These are phyloP conservation scores for Diaporthe citri DNA, from an alignment of 2,329 filamentous ascomycete species.

Conservation along the genomic window DNA sequence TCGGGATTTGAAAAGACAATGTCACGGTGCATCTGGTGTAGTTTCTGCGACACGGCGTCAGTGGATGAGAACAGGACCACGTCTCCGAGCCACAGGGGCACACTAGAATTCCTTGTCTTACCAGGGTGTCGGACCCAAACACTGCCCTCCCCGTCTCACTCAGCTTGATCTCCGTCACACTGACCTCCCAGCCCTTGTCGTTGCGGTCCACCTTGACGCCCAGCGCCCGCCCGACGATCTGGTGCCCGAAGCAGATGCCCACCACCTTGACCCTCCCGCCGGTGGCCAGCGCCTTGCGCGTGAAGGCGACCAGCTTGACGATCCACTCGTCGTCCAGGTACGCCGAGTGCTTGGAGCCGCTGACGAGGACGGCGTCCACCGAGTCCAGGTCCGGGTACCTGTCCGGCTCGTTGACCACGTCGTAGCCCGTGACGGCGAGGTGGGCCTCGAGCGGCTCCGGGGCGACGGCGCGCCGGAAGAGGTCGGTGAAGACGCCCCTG, in stretches of 20 bases:
- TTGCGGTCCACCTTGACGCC: conserved; percentile 76
- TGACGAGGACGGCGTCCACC: conserved; percentile 86
- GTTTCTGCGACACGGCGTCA: conserved; percentile 43
- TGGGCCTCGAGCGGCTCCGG: conserved; percentile 58
- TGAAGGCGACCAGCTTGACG: conserved; percentile 77
- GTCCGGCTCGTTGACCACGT: conserved; percentile 75
- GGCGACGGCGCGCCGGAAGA: conserved; percentile 67
- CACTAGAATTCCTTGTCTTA: conserved; percentile 48
- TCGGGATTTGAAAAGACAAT: conserved; percentile 75
- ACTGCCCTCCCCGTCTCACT: conserved; percentile 78
- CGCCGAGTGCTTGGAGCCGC: conserved; percentile 80
- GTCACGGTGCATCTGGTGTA: conserved; percentile 92
- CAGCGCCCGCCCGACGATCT: conserved; percentile 82
- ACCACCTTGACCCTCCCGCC: conserved; percentile 76
- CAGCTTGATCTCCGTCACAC: conserved; percentile 77
- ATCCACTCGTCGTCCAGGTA: conserved; percentile 85
- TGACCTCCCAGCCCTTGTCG: conserved; percentile 83
- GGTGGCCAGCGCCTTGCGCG: conserved; percentile 64
- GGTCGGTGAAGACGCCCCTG: conserved; percentile 74
- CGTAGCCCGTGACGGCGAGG: conserved; percentile 73
- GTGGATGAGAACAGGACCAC: background rate
- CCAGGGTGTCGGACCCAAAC: conserved; percentile 74
- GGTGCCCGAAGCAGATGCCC: conserved; percentile 89
- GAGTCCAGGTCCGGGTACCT: conserved; percentile 79
- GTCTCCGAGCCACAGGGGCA: background rate